phyloP scores from a whole-genome alignment of 768 basidiomycete genomes.

The Psilocybe tampanensis region DNA sequence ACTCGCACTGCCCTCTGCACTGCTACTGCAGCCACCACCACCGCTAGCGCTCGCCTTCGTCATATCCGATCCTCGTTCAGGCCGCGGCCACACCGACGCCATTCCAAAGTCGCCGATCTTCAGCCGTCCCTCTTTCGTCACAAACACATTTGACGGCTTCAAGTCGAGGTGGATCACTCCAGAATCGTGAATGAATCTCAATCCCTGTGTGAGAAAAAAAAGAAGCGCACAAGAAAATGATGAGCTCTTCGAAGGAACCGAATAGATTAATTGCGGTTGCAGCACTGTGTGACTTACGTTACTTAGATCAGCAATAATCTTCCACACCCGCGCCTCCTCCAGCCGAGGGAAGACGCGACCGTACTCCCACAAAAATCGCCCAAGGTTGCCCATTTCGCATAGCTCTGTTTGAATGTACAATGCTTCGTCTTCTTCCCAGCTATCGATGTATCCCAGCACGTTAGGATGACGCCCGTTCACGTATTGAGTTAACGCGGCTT shows the following conservation, averaged over 20 bases:
- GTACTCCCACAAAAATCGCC: conserved; percentile 89
- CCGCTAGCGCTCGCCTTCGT: too few relatives aligned
- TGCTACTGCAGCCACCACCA: too few relatives aligned
- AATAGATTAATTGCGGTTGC: conserved; percentile 33
- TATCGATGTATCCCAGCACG: conserved; percentile 87
- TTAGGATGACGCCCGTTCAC: conserved; percentile 63
- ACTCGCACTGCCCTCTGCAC: conserved; percentile 1
- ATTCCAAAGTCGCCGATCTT: conserved; percentile 99
- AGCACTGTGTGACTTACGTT: conserved; percentile 60
- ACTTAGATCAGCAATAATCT: conserved; percentile 88
- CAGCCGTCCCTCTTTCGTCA: conserved; percentile 84
- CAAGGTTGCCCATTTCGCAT: conserved; percentile 91
- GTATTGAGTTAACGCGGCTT: conserved; percentile 39
- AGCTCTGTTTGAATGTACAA: conserved; percentile 94
- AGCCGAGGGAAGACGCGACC: conserved; percentile 82
- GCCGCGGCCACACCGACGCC: conserved; percentile 86
- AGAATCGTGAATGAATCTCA: conserved; percentile 86
- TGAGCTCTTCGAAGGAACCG: conserved; percentile 20
- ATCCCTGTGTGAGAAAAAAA: conserved; percentile 51
- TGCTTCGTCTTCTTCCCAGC: conserved; percentile 91
- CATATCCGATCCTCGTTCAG: conserved; percentile 6
- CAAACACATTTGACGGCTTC: conserved; percentile 96
- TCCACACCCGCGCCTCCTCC: conserved; percentile 95
- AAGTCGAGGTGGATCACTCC: conserved; percentile 94
- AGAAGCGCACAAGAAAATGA: conserved; percentile 8